These are phyloP conservation scores for Phialemoniopsis sp. DNA, from an alignment of 2,329 filamentous ascomycete species.

Conservation along the genomic window DNA sequence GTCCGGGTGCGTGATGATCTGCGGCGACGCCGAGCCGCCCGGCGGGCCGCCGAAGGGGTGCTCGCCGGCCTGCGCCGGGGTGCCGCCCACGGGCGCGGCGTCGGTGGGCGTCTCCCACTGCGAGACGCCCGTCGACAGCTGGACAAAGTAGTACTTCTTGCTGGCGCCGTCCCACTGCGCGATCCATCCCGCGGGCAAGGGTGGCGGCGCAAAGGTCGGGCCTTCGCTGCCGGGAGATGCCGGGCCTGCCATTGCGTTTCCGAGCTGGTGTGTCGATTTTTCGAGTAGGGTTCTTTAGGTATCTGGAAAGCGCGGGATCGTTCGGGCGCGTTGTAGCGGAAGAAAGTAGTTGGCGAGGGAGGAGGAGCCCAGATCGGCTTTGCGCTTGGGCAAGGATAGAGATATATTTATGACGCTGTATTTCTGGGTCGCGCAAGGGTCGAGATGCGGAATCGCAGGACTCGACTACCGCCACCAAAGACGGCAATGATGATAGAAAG, in stretches of 20 bases:
- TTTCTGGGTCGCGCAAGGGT: too few species aligned
- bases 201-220: slow-evolving; percentile 55
- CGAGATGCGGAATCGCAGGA: too few species aligned
- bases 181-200: slow-evolving; percentile 63
- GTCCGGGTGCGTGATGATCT: slow-evolving; percentile 59
- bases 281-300: background rate
- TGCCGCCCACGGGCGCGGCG: slow-evolving; percentile 57
- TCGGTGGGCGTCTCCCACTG: slow-evolving; percentile 72
- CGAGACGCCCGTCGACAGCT: slow-evolving; percentile 66
- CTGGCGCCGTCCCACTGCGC: slow-evolving; percentile 63
- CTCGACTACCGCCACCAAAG: too few species aligned
- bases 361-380: too few species aligned
- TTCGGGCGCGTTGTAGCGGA: background rate
- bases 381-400: too few species aligned
- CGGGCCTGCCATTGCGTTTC: slow-evolving; percentile 43
- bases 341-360: too few species aligned
- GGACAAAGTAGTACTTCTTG: slow-evolving; percentile 68
- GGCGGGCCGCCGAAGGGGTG: slow-evolving; percentile 58
- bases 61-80: slow-evolving; percentile 48
- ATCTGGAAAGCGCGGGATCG: too few species aligned
- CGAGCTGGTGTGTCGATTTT: background rate
- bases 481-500: too few species aligned
- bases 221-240: slow-evolving; percentile 55
- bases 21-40: slow-evolving; percentile 22
- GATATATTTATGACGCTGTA: too few species aligned